These are phyloP conservation scores for Penicillium roqueforti DNA, from an alignment of 495 filamentous ascomycete species.

Conservation along the genomic window DNA sequence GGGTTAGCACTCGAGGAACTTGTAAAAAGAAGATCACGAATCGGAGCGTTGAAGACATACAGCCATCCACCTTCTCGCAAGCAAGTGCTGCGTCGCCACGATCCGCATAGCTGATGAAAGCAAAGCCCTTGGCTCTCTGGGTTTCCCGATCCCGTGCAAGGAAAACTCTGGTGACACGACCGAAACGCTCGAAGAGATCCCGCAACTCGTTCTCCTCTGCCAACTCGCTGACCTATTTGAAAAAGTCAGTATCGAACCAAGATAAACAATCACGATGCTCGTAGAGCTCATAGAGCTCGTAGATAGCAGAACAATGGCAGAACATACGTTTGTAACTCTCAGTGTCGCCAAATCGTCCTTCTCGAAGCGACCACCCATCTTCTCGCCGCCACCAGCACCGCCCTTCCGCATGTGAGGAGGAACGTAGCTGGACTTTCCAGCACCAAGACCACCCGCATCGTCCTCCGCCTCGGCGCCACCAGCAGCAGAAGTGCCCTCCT, in stretches of 20 bases:
- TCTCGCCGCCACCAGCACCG: conserved; percentile 64
- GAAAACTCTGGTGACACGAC: conserved; percentile 94
- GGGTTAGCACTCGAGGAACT: conserved; percentile 20
- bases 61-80: conserved; percentile 97
- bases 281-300: background rate
- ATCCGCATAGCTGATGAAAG: conserved; percentile 94
- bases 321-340: conserved; percentile 90
- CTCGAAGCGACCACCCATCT: conserved; percentile 93
- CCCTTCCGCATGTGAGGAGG: conserved; percentile 85
- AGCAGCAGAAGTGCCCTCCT: conserved; percentile 56
- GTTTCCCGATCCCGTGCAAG: conserved; percentile 96
- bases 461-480: conserved; percentile 49
- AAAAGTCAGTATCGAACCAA: conserved; percentile 11
- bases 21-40: background rate
- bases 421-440: conserved; percentile 77
- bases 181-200: conserved; percentile 96
- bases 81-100: conserved; percentile 82
- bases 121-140: conserved; percentile 91
- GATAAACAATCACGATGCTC: conserved; percentile 1
- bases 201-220: conserved; percentile 92
- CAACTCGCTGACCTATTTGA: conserved; percentile 80
- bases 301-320: background rate
- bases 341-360: conserved; percentile 94
- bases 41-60: conserved; percentile 43
- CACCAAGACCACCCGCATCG: conserved; percentile 55